Evolutionary conservation across 2,329 filamentous ascomycete genomes (phyloP), one percentile per base, ranked within the genome.

Genomic region (Lecanicillium sp.): DNA sequence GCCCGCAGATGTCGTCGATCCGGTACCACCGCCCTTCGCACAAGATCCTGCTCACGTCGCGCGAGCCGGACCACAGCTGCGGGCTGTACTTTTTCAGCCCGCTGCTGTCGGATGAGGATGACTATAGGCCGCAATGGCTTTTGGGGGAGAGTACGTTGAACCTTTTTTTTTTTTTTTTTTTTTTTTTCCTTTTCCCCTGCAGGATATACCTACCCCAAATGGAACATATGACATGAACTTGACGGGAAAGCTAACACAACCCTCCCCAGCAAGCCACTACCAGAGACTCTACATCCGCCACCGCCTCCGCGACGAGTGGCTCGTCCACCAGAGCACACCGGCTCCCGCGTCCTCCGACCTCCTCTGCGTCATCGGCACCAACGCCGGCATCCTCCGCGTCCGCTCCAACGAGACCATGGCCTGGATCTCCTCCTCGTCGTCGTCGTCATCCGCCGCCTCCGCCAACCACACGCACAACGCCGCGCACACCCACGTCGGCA

Each of bases 301-400:
- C n/a, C 52, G 56, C 6, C 47, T 52, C 7, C 58, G 48, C 5
- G 51, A 57, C 15, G 56, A 62, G 32, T 65, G 61, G 59, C 45
- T 63, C 21, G 67, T 72, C 17, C 64, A 72, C 51, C 62, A 62
- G n/a, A 67, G 68, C 17, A 68, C 68, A 1, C 60, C 71, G 0
- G 72, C 72, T 0, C 71, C 72, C 0, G 43, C 62, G 0, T 60
- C 60, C 2, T 69, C 70, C 5, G 51, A 63, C 26, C 48, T 72
- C 2, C 54, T 71, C 32, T 78, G 73, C 57, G 62, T 73, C 5
- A 59, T 77, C 36, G 77, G 74, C 36, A 73, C 75, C 1, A 72
- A 63, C 54, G 57, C 59, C 2, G 77, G 75, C n/a, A 62, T 80
- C 5, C 47, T 74, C 11, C 57, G 61, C 17, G 60, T 72, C 15